Conservation (phyloP, 2,329 filamentous ascomycete species). For the Aspergillus ibericus region DNA sequence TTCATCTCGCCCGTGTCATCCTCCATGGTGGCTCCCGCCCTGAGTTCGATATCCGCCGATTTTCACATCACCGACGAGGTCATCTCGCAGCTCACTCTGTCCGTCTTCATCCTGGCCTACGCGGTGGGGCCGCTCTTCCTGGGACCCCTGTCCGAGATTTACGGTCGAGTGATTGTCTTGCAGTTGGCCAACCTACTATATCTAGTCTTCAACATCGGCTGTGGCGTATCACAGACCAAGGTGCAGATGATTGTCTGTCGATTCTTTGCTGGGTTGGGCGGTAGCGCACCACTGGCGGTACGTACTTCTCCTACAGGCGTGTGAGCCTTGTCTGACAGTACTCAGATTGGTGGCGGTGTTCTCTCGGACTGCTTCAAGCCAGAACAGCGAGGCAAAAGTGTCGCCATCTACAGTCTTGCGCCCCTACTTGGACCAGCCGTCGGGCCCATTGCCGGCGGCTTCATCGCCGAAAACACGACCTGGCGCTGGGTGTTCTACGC, state of each 20-base stretch:
- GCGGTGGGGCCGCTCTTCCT: constrained; percentile 54
- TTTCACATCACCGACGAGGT: constrained; percentile 52
- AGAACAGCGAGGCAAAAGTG: constrained; percentile 63
- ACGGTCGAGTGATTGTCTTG: constrained; percentile 55
- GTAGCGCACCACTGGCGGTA: constrained; percentile 56
- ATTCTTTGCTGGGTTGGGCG: constrained; percentile 60
- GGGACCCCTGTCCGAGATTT: constrained; percentile 57
- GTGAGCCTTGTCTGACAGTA: constrained; percentile 1
- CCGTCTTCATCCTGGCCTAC: constrained; percentile 57
- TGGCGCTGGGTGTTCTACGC: constrained; percentile 76
- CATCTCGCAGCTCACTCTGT: constrained; percentile 51
- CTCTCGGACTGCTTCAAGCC: constrained; percentile 59
- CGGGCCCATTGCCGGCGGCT: constrained; percentile 66
- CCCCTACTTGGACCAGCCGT: constrained; percentile 66
- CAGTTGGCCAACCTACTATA: constrained; percentile 58
- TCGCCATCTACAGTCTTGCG: constrained; percentile 63
- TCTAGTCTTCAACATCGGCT: constrained; percentile 60
- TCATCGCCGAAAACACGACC: constrained; percentile 61
- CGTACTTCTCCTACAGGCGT: constrained; percentile 15
- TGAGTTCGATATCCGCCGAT: constrained; percentile 55
- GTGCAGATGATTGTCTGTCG: constrained; percentile 58
- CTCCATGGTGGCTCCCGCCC: constrained; percentile 57
- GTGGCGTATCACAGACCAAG: constrained; percentile 56
- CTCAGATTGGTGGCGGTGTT: constrained; percentile 51
- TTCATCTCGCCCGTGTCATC: constrained; percentile 65